Base-by-base conservation (phyloP, 306 rosid genomes). In the Hippophae rhamnoides region DNA sequence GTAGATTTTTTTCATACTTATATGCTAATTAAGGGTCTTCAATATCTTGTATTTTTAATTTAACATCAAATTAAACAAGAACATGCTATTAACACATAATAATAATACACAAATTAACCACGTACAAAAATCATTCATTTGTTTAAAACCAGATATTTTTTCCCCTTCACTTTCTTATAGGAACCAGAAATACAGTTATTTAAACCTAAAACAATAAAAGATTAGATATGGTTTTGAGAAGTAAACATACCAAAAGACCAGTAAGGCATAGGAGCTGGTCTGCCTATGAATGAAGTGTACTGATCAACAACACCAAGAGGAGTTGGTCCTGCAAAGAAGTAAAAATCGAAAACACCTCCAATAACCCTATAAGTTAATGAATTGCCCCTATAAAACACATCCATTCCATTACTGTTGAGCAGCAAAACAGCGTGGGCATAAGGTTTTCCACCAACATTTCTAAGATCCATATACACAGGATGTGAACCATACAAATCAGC, bases 211-310 rank as follows among this genome's bases (percentile, higher is more conserved):
- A 48, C 7, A 11, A 7, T 14, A 48, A 12, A 5, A 48, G 7
- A 48, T 13, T 38, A 38, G 0, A 13, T 18, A 2, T 43, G 59
- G 57, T 59, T 23, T 31, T 31, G 65, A 69, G 7, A 51, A 65
- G 11, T 7, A 55, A 57, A 51, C 80, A 50, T 83, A 92, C 99
- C 99, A 1, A 92, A 75, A 64, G 97, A 78, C 99, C 99, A 92
- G 78, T 92, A 92, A 54, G 99, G 99, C 99, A 92, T 92, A 42
- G 99, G 80, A 69, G 99, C 99, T 8, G 99, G 99, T 68, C 92
- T 74, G 9, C 99, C 99, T 43, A 92, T 71, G 44, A 92, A 76
- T 41, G 88, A 68, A 57, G 99, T 92, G 64, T 92, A 92, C 73
- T 92, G 99, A 62, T 88, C 95, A 65, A 92, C 95, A 61, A 92